Evolutionary conservation across 306 rosid genomes (phyloP).

Genomic region (Castanopsis chinensis): DNA sequence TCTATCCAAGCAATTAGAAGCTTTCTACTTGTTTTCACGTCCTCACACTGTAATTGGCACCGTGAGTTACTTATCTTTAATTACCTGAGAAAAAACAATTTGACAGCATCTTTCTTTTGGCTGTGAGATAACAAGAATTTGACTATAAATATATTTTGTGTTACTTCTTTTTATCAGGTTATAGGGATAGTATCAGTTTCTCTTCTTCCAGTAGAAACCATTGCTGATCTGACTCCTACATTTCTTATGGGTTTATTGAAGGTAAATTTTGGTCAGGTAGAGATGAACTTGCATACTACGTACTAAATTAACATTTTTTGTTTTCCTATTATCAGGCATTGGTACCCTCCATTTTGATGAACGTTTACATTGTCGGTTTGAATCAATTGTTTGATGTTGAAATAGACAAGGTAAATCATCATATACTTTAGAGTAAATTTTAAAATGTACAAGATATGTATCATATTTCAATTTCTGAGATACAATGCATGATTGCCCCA

Average conservation of each 20-base stretch:
- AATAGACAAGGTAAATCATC: slow-evolving; percentile 19
- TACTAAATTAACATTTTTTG: background rate
- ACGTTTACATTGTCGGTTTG: slow-evolving; percentile 27
- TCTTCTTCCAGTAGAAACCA: slow-evolving; percentile 22
- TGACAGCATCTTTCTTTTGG: background rate
- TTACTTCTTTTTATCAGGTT: background rate
- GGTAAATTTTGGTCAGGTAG: background rate
- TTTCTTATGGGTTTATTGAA: slow-evolving; percentile 18
- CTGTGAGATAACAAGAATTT: background rate
- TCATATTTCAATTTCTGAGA: background rate
- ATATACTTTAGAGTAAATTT: background rate
- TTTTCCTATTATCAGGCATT: slow-evolving; percentile 14
- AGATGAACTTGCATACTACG: background rate
- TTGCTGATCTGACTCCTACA: slow-evolving; percentile 13
- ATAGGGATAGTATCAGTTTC: slow-evolving; percentile 20
- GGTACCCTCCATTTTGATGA: slow-evolving; percentile 20
- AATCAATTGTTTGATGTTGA: slow-evolving; percentile 25
- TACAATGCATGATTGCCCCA: background rate
- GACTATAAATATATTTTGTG: background rate
- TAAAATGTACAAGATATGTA: background rate
- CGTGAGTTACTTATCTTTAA: background rate
- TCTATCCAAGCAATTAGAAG: slow-evolving; percentile 14
- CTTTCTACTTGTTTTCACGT: slow-evolving; percentile 21
- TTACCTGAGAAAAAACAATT: background rate
- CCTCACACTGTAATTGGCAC: slow-evolving; percentile 30